Conservation (phyloP, 306 rosid genomes). For the Vigna angularis region DNA sequence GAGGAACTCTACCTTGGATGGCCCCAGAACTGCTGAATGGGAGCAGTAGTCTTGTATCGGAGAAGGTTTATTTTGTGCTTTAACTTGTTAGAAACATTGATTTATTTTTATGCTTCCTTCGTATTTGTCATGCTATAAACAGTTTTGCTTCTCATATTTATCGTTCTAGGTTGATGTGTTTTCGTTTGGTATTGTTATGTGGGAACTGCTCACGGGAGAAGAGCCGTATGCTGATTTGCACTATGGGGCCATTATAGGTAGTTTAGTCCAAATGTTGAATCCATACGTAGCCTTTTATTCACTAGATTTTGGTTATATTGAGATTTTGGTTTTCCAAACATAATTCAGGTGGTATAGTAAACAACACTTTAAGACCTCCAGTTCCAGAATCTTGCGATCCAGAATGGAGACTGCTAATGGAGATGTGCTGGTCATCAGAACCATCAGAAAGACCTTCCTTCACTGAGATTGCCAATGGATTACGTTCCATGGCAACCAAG, state of each 20-base stretch:
- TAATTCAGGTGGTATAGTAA: constrained; percentile 86
- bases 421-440: constrained; percentile 90
- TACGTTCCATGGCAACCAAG: constrained; percentile 77
- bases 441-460: constrained; percentile 85
- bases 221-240: constrained; percentile 93
- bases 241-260: constrained; percentile 96
- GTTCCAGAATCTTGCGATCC: constrained; percentile 76
- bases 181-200: constrained; percentile 85
- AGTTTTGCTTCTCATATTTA: constrained; percentile 18
- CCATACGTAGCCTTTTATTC: background rate
- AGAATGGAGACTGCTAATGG: constrained; percentile 83
- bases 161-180: constrained; percentile 82
- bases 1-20: constrained; percentile 99
- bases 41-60: constrained; percentile 91
- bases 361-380: constrained; percentile 85
- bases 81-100: background rate
- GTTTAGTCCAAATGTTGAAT: background rate
- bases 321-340: constrained; percentile 35
- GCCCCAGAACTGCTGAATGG: constrained; percentile 98
- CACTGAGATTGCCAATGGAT: constrained; percentile 72
- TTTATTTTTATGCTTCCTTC: constrained; percentile 16
- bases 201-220: constrained; percentile 97
- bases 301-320: constrained; percentile 30
- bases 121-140: constrained; percentile 20
- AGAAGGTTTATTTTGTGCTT: constrained; percentile 72